Evolutionary conservation across 1,284 basidiomycete species (phyloP), one percentile per base, ranked within the genome.

Genomic region (Calocybe gambosa): DNA sequence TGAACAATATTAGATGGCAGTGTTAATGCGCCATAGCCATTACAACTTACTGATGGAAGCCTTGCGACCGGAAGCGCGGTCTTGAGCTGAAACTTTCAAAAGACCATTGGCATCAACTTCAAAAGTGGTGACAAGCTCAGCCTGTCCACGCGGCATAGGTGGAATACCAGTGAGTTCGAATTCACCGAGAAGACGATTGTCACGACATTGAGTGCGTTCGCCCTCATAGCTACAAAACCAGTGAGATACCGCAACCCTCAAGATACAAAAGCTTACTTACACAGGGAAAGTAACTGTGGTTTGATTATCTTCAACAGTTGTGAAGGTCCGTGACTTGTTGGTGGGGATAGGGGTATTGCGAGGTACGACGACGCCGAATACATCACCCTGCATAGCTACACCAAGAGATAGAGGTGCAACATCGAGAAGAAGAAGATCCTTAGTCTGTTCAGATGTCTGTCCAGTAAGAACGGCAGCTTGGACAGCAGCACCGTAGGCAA

Each of bases 281-380:
- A 97, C 94, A 58, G 92, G 93, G 89, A 97, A 95, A 54, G 91
- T 93, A 71, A 97, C 93, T 47, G 86, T 90, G 52, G 93, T 94
- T 74, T 97, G 93, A 78, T 97, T 97, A 79, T 97, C 94, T 78
- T 95, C 92, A 55, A 95, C 92, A 42, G 94, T 97, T 57, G 93
- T 95, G 80, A 97, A 97, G 47, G 85, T 87, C 63, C 92, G 79
- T 39, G 90, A 93, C 76, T 96, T 96, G 82, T 93, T 95, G 67
- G 93, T 91, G 50, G 94, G 93, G 68, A 97, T 94, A 58, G 93
- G 89, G 54, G 94, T 96, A 79, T 97, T 97, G 62, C 94, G 88
- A 62, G 92, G 92, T 61, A 97, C 89, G 62, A 97, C 91, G 55
- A 93, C 84, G 75, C 92, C 93, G 68, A 97, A 95, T 65, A 96